These are phyloP conservation scores for Xylariaceae sp. DNA, from an alignment of 2,329 filamentous ascomycete genomes.

Conservation along the genomic window DNA sequence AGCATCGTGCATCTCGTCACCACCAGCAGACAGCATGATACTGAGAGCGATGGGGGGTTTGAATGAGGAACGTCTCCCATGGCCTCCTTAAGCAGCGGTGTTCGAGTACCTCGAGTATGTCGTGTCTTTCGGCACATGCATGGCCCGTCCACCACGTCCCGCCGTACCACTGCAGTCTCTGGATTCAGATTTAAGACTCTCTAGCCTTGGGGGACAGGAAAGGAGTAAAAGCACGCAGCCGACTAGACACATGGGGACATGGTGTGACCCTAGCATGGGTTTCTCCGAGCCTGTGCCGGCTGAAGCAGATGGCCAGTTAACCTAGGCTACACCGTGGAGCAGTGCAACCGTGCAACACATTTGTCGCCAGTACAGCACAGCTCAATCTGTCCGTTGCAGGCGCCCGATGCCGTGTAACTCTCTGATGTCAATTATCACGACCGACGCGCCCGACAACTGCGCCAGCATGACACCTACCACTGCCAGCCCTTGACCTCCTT, in stretches of 20 bases:
- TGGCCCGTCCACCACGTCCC: too few species aligned
- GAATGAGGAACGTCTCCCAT: too few species aligned
- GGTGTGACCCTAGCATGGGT: constrained; percentile 22
- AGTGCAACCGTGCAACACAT: constrained; percentile 4
- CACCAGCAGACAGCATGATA: too few species aligned
- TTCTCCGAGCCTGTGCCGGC: constrained; percentile 26
- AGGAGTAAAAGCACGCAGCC: constrained; percentile 11
- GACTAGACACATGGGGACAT: constrained; percentile 27
- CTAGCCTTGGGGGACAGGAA: constrained; percentile 2
- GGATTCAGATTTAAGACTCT: constrained; percentile 8
- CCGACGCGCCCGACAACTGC: constrained; percentile 13
- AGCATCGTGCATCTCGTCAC: too few species aligned
- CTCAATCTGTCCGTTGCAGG: constrained; percentile 18
- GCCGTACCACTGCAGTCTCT: constrained; percentile 10
- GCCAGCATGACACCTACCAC: constrained; percentile 6
- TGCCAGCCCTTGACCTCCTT: too few species aligned
- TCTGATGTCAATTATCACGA: constrained; percentile 25
- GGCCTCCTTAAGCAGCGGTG: too few species aligned
- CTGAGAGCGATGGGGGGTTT: too few species aligned
- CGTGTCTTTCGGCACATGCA: too few species aligned
- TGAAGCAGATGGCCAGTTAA: constrained; percentile 18
- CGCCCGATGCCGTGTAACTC: constrained; percentile 22
- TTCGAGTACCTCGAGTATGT: too few species aligned
- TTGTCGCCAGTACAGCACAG: constrained; percentile 14
- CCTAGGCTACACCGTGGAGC: constrained; percentile 11